phyloP scores from a whole-genome alignment of 306 rosid species.

The Acacia crassicarpa region DNA sequence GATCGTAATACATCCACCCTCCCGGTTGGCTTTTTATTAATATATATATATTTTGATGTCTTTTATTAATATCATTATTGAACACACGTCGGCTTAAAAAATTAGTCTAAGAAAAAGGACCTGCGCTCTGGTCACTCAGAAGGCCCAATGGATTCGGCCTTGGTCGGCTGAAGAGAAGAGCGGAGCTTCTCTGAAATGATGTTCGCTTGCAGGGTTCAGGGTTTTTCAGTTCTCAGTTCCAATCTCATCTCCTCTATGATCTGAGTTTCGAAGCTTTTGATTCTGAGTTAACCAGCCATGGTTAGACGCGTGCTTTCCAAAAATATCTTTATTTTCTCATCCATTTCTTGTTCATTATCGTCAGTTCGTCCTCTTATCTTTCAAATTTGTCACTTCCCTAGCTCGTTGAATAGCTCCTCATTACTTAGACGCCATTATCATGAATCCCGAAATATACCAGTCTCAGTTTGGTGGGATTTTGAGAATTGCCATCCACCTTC shows the following conservation, averaged over 20 bases:
- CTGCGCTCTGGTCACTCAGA: neutral
- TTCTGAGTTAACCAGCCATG: neutral
- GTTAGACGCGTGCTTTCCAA: neutral
- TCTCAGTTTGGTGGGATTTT: slow-evolving; percentile 97
- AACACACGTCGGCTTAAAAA: too few species aligned
- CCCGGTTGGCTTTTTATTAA: too few species aligned
- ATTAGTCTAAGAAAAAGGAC: neutral
- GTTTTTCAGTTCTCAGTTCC: neutral
- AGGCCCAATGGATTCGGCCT: neutral
- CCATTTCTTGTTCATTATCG: neutral
- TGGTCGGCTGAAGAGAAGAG: neutral
- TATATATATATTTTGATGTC: too few species aligned
- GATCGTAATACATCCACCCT: too few species aligned
- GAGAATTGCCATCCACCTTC: slow-evolving; percentile 69
- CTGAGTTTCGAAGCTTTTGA: neutral
- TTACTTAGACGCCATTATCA: slow-evolving; percentile 46
- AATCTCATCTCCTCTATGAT: neutral
- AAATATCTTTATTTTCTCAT: neutral
- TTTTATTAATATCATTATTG: too few species aligned
- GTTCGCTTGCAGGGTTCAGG: neutral
- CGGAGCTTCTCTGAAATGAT: neutral
- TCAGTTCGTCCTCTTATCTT: neutral
- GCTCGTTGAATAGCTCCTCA: slow-evolving; percentile 10
- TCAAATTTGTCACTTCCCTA: neutral
- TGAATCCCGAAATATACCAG: slow-evolving; percentile 62